Base-by-base conservation (phyloP, 768 basidiomycete species). In the Mrakia gelida region DNA sequence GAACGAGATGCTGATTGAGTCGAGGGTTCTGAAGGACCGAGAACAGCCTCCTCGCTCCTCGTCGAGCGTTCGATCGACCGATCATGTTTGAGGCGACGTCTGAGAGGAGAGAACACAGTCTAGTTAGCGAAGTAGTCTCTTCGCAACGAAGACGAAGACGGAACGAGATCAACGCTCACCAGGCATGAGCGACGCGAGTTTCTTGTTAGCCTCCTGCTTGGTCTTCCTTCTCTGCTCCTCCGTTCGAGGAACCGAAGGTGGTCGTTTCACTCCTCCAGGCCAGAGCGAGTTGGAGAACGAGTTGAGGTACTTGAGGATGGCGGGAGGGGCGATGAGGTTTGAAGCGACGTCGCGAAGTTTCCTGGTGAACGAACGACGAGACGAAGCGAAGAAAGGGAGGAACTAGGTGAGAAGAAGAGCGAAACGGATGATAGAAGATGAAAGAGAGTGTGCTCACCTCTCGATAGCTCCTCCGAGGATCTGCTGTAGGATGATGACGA, bases 1-100 rank as follows among this genome's bases (percentile, higher is more conserved):
- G 92, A 23, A 90, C 88, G 75, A 98, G 90, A 83, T 97, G 95
- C 82, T 96, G 94, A 84, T 96, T 97, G 45, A 98, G 87, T n/a
- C 96, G 89, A 68, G 90, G 89, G 83, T 98, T 97, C 84, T 99
- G 97, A 62, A 98, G 83, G 2, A 96, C 94, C 7, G 94, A 91
- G 83, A 98, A 98, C 79, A 97, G 92, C 71, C 94, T 88, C 59
- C 94, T 88, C 13, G 96, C 95, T 23, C 95, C 97, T 62, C 95
- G 88, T 18, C 95, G 89, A 26, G 96, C 95, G 82, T 99, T 98
- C 4, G 92, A 91, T 43, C 95, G 89, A n/a, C 97, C 97, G 80
- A 98, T 98, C 92, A 98, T 94, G 81, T 97, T 98, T 10, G 96
- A 94, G 45, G 93, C 95, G 73, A 98, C 85, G 82, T 98, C 96